Conservation (phyloP, 306 rosid genomes). For the Spatholobus suberectus region DNA sequence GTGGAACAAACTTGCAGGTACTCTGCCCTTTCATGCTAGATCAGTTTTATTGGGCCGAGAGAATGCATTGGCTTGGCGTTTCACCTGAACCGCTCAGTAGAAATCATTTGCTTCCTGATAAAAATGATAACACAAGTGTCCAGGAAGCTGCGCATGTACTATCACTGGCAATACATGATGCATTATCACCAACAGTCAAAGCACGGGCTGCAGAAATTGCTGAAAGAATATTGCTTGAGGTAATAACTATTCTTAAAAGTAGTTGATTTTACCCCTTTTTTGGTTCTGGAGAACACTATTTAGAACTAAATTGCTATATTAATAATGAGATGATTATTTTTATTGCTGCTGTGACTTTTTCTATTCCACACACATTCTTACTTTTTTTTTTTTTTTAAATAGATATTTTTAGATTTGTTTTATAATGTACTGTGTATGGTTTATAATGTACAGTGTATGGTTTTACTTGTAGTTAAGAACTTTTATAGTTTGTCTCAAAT, state of each 20-base stretch:
- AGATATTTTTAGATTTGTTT: no score
- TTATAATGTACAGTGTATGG: no score
- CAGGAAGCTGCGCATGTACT: conserved; percentile 63
- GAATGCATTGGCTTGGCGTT: conserved; percentile 90
- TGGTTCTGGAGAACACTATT: background rate
- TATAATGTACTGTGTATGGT: no score
- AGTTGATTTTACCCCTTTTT: background rate
- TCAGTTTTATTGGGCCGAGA: conserved; percentile 92
- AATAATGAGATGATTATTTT: background rate
- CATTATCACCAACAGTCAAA: conserved; percentile 64
- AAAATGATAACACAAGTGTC: conserved; percentile 46
- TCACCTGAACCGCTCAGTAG: conserved; percentile 77
- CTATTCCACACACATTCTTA: background rate
- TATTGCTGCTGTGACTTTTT: background rate
- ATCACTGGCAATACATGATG: conserved; percentile 58
- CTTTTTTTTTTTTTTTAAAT: no score
- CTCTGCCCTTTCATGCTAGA: conserved; percentile 82
- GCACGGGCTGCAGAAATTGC: conserved; percentile 68
- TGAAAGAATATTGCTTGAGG: conserved; percentile 65
- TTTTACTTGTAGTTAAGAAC: no score
- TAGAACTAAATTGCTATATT: conserved; percentile 1
- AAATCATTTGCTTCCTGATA: conserved; percentile 67
- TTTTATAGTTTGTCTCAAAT: background rate
- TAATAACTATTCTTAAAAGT: conserved; percentile 42
- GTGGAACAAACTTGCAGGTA: conserved; percentile 58